Evolutionary conservation across 108 stramenopile genomes (phyloP), one percentile per base, ranked within the genome.

Genomic region (Licmophora abbreviata): DNA sequence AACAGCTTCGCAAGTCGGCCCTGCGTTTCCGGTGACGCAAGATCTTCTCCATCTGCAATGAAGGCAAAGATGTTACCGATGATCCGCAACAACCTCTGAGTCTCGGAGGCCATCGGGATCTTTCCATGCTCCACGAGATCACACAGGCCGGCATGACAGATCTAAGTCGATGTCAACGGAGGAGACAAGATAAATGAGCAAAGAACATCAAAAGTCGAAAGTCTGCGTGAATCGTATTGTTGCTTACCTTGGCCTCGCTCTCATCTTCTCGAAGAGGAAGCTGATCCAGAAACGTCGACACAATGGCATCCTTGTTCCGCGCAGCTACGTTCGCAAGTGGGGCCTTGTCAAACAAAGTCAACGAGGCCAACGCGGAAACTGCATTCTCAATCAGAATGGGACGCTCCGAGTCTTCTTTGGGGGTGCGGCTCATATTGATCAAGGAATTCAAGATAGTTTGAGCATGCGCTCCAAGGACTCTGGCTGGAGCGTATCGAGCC

Each of bases 251-350:
- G 12, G 85, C 85, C 60, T 88, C 85, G 26, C 78, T 77, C 18
- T 60, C 59, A 61, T 88, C 81, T 43, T 81, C 69, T 45, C 48
- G 45, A 18, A 88, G 46, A n/a, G 85, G 85, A n/a, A 88, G 66
- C 27, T 71, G 69, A 14, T 54, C 34, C 25, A 88, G 46, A 45
- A 77, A 77, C 9, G 69, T 17, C 6, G 52, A 25, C 7, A 75
- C 37, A 37, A 81, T 51, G 2, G 44, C 15, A 17, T 59, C 54
- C 38, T 60, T 61, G n/a, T 54, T 59, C 4, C 68, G 52, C 18
- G 54, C 47, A 18, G 61, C 52, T 25, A 73, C 45, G 32, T 64
- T 65, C 6, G 33, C 33, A 28, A 73, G 70, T 24, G 76, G 81
- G 1, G 76, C 55, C 29, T 56, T 44, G 24, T 64, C 62, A 31